These are phyloP conservation scores for Crithidia sp. DNA, from an alignment of 208 protist species.

Conservation along the genomic window DNA sequence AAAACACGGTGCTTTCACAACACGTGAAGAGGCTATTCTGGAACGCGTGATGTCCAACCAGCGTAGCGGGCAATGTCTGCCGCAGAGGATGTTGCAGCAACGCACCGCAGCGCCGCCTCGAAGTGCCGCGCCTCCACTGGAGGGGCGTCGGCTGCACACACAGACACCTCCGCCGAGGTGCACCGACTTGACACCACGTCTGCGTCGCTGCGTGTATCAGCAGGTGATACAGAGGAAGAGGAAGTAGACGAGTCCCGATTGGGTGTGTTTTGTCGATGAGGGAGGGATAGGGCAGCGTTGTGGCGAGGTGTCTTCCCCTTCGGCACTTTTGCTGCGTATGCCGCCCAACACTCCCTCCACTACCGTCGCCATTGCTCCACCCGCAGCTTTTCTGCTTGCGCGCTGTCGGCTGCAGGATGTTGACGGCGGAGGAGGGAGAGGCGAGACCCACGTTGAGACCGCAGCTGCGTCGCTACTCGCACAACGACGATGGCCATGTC, in stretches of 20 bases:
- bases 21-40: too few species aligned
- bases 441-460: too few species aligned
- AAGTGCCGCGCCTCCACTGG: constrained; percentile 31
- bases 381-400: background rate
- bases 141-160: background rate
- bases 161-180: background rate
- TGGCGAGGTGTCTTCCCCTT: background rate
- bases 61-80: constrained; percentile 27
- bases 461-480: too few species aligned
- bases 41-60: constrained; percentile 15
- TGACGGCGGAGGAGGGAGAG: background rate
- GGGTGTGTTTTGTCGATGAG: too few species aligned
- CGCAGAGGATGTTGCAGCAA: constrained; percentile 20
- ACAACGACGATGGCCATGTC: too few species aligned
- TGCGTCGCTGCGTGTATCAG: background rate
- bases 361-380: background rate
- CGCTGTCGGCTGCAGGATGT: background rate
- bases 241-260: too few species aligned
- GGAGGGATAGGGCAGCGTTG: too few species aligned
- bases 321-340: background rate
- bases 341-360: background rate
- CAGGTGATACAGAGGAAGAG: too few species aligned
- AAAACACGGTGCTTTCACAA: background rate
- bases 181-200: background rate
- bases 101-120: constrained; percentile 21